Conservation (phyloP, 1,139 yeast genomes). For the Candida frijolesensis region DNA sequence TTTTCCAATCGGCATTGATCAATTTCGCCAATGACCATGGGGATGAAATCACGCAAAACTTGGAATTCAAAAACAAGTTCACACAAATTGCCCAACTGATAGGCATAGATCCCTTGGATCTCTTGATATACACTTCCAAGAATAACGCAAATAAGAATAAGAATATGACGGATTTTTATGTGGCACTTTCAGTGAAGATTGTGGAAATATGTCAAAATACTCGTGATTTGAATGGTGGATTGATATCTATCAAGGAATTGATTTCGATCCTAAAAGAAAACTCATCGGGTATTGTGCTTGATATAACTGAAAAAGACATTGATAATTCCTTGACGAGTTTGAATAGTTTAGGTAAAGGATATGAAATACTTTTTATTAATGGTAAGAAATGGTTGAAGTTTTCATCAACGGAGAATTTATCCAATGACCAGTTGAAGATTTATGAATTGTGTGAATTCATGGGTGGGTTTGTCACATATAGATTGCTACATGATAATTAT, state of each 20-base stretch:
- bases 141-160: conserved; percentile 14
- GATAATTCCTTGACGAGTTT: conserved; percentile 23
- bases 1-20: conserved; percentile 61
- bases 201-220: conserved; percentile 77
- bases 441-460: conserved; percentile 72
- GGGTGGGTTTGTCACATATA: conserved; percentile 64
- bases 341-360: conserved; percentile 38
- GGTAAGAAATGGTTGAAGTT: conserved; percentile 45
- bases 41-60: conserved; percentile 62
- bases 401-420: conserved; percentile 33
- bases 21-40: conserved; percentile 66
- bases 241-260: conserved; percentile 67
- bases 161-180: conserved; percentile 53
- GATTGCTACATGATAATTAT: conserved; percentile 67
- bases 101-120: conserved; percentile 81
- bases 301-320: conserved; percentile 23
- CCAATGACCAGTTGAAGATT: conserved; percentile 66
- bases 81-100: conserved; percentile 74
- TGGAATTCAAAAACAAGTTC: conserved; percentile 69
- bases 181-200: conserved; percentile 69
- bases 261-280: conserved; percentile 22
- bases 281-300: conserved; percentile 20
- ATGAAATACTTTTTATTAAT: conserved; percentile 34
- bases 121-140: conserved; percentile 31
- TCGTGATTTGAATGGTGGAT: conserved; percentile 76